phyloP scores from a whole-genome alignment of 805 yeast genomes.

The Hanseniaspora valbyensis region DNA sequence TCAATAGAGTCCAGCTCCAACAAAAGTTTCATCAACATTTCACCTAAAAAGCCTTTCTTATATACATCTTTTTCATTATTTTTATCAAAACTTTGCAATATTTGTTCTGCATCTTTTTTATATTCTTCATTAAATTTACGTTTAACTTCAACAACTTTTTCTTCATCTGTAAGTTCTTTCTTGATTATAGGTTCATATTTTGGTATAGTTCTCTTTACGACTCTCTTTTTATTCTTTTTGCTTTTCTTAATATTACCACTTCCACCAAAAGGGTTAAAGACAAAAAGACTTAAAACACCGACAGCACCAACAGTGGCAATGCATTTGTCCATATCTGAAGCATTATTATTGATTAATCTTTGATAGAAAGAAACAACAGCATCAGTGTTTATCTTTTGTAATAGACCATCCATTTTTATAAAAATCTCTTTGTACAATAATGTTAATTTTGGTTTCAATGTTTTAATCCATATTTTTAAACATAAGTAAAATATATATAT shows the following conservation, averaged over 20 bases:
- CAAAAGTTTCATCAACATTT: conserved; percentile 53
- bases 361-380: conserved; percentile 2
- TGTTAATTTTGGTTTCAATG: not conserved
- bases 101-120: conserved; percentile 18
- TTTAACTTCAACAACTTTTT: conserved; percentile 23
- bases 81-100: conserved; percentile 19
- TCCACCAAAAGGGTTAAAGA: not conserved
- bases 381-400: conserved; percentile 1
- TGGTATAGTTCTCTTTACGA: conserved; percentile 15
- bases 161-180: conserved; percentile 21
- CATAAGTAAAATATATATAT: too few relatives aligned
- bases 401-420: conserved; percentile 1
- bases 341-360: conserved; percentile 2
- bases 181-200: conserved; percentile 15
- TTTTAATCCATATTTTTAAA: not conserved
- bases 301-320: conserved; percentile 8
- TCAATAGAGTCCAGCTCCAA: conserved; percentile 59
- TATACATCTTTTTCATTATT: conserved; percentile 29
- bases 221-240: not conserved
- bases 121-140: conserved; percentile 24
- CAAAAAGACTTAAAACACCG: conserved; percentile 1
- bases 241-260: not conserved
- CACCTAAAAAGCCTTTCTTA: conserved; percentile 50
- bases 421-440: too few relatives aligned
- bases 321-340: conserved; percentile 11